These are phyloP conservation scores for Verbascum thapsus DNA, from an alignment of 257 asterid genomes.

Conservation along the genomic window DNA sequence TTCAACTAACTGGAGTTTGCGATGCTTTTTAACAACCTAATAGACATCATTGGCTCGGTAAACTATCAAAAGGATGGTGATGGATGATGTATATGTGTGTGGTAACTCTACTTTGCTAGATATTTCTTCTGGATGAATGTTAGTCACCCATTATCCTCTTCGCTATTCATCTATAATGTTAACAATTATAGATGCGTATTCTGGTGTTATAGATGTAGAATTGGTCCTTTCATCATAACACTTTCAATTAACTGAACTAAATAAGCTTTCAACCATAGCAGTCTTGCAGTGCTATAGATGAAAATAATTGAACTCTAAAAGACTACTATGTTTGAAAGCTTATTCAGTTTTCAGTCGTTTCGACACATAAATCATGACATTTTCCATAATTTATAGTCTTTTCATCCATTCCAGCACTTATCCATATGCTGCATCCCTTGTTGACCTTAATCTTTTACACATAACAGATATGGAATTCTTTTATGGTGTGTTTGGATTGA, in stretches of 20 bases:
- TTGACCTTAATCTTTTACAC: not conserved
- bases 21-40: not conserved
- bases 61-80: not conserved
- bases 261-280: no score
- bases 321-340: no score
- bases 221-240: no score
- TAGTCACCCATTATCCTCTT: not conserved
- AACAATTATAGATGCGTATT: not conserved
- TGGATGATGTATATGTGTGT: constrained; percentile 3
- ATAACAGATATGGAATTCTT: not conserved
- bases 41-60: not conserved
- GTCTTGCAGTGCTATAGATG: no score
- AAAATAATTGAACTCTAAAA: no score
- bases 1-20: not conserved
- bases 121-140: not conserved
- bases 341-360: no score
- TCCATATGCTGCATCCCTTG: not conserved
- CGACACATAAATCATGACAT: no score
- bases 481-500: no score
- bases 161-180: not conserved
- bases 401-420: not conserved
- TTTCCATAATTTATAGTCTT: no score
- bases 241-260: no score
- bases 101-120: not conserved
- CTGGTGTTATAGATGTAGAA: no score